These are phyloP conservation scores for Nemania sp. DNA, from an alignment of 2,329 filamentous ascomycete genomes.

Conservation along the genomic window DNA sequence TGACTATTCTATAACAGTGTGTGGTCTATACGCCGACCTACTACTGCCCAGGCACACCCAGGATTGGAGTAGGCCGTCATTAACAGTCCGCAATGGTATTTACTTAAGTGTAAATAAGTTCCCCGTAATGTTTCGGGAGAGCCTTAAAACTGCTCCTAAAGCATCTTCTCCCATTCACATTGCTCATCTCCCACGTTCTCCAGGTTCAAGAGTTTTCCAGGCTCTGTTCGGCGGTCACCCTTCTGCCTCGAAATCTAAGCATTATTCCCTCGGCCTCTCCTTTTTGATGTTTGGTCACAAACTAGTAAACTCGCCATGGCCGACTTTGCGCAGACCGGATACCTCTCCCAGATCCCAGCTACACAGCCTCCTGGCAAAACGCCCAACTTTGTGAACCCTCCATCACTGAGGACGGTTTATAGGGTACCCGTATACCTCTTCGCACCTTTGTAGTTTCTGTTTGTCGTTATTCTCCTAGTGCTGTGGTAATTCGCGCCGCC, in stretches of 20 bases:
- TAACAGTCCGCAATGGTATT: too few species aligned
- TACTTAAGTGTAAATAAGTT: too few species aligned
- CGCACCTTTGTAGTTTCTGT: background rate
- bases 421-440: background rate
- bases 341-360: background rate
- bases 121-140: too few species aligned
- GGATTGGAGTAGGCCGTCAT: too few species aligned
- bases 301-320: background rate
- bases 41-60: too few species aligned
- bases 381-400: background rate
- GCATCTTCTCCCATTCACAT: background rate
- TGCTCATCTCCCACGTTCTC: background rate
- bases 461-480: background rate
- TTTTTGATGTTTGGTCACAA: background rate
- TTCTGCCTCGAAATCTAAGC: background rate
- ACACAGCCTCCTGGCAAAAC: background rate
- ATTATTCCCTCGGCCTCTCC: background rate
- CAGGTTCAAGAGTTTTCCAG: background rate
- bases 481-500: too few species aligned
- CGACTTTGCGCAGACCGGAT: background rate
- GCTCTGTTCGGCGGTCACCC: background rate
- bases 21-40: too few species aligned
- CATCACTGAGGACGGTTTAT: background rate
- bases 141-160: too few species aligned
- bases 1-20: too few species aligned